A percentile compares a stretch with the other conserved stretches of the same genome.
Conservation (phyloP, 306 rosid species). For the Glycine latifolia region DNA sequence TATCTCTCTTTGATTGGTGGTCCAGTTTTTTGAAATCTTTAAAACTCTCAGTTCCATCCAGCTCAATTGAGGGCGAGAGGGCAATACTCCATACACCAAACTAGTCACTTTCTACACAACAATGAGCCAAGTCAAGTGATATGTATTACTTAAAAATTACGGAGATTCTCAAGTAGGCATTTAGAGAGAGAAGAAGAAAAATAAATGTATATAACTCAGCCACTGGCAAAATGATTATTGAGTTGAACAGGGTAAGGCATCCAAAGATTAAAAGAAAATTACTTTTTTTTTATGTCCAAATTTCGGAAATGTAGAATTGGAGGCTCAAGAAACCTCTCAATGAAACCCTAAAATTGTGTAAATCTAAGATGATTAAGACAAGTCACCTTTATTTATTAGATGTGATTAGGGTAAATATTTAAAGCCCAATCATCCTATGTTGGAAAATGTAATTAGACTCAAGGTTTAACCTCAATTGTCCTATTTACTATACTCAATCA, state of each 20-base stretch:
- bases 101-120: not conserved
- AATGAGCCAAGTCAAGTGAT: too few relatives aligned
- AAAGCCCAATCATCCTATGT: too few relatives aligned
- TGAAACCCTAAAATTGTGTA: too few relatives aligned
- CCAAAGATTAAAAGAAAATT: not conserved
- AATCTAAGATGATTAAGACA: too few relatives aligned
- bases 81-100: slow-evolving; percentile 41
- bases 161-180: slow-evolving; percentile 42
- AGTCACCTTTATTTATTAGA: too few relatives aligned
- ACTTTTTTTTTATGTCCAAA: too few relatives aligned
- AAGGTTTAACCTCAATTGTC: too few relatives aligned
- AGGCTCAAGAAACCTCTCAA: too few relatives aligned
- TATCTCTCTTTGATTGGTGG: slow-evolving; percentile 25
- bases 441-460: too few relatives aligned
- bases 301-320: too few relatives aligned
- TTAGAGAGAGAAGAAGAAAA: not conserved
- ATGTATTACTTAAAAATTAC: not conserved
- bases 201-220: not conserved
- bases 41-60: slow-evolving; percentile 57
- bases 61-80: slow-evolving; percentile 62
- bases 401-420: too few relatives aligned
- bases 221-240: not conserved
- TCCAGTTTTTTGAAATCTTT: slow-evolving; percentile 34
- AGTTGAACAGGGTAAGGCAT: not conserved
- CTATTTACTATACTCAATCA: too few relatives aligned